phyloP scores from a whole-genome alignment of 2,329 filamentous ascomycete species.

The Aspergillus phoenicis region DNA sequence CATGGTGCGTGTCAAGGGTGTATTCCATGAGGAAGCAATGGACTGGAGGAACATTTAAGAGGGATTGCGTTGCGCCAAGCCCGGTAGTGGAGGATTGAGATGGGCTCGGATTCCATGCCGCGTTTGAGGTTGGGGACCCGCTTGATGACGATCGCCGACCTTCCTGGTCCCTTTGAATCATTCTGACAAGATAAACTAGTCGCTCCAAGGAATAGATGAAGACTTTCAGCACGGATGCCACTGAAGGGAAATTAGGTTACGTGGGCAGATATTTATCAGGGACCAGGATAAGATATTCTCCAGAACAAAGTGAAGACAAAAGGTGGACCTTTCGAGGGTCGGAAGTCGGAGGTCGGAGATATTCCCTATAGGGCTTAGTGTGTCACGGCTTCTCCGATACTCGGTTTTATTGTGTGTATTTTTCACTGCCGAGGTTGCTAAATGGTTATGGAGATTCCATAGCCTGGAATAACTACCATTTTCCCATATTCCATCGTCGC shows the following conservation, averaged over 20 bases:
- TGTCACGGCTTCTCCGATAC: not conserved
- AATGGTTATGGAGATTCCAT: too few relatives aligned
- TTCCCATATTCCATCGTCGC: too few relatives aligned
- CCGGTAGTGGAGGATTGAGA: not conserved
- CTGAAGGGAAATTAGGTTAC: not conserved
- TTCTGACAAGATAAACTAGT: not conserved
- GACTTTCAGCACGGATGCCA: not conserved
- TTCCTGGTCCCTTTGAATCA: not conserved
- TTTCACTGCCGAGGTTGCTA: too few relatives aligned
- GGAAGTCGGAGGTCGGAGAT: not conserved
- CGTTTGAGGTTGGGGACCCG: not conserved
- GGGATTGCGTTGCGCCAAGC: conserved; percentile 9
- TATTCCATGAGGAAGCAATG: not conserved
- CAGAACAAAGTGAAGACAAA: too few relatives aligned
- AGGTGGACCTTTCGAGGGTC: not conserved
- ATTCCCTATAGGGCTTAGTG: not conserved
- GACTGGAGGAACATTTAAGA: conserved; percentile 3
- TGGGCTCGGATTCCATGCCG: not conserved
- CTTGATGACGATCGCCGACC: not conserved
- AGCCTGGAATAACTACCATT: not conserved
- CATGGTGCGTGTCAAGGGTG: not conserved
- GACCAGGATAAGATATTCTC: not conserved
- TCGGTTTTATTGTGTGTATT: too few relatives aligned
- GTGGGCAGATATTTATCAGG: not conserved
- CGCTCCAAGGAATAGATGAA: too few relatives aligned